Conservation (phyloP, 2,329 filamentous ascomycete species). For the Verticillium dahliae region DNA sequence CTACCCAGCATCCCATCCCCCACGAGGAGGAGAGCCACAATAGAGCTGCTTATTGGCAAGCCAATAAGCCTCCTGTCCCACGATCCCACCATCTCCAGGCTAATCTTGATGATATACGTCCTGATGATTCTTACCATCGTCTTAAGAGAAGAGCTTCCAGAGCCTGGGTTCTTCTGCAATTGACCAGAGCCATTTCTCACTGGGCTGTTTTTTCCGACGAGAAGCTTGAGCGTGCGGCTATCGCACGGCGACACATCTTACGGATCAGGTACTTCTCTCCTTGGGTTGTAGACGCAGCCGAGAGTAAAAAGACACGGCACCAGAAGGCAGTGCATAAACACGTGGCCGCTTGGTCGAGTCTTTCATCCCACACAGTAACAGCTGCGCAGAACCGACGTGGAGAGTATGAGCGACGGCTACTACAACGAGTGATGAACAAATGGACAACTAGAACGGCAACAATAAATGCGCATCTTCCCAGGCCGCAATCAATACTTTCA, state of each 20-base stretch:
- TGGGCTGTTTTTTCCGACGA: constrained; percentile 63
- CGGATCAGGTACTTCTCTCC: constrained; percentile 34
- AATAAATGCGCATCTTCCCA: not conserved
- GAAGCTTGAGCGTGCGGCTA: constrained; percentile 58
- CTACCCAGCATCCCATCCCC: not conserved
- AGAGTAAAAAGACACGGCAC: constrained; percentile 2
- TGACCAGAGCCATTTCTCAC: constrained; percentile 15
- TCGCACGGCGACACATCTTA: constrained; percentile 65
- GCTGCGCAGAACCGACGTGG: not conserved
- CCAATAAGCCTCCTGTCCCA: not conserved
- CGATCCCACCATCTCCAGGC: not conserved
- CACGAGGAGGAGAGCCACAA: not conserved
- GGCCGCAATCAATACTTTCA: not conserved
- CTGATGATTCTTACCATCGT: not conserved
- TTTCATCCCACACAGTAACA: not conserved
- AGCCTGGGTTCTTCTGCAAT: constrained; percentile 7
- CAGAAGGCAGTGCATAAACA: not conserved
- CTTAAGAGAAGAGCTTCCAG: constrained; percentile 3
- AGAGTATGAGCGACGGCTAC: not conserved
- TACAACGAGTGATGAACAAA: not conserved
- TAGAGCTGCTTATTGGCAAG: too few species aligned
- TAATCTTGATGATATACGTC: not conserved
- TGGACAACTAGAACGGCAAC: not conserved
- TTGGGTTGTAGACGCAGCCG: constrained; percentile 13
- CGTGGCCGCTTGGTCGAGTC: not conserved